These are phyloP conservation scores for Aspergillus fructus DNA, from an alignment of 2,329 filamentous ascomycete genomes.

Conservation along the genomic window DNA sequence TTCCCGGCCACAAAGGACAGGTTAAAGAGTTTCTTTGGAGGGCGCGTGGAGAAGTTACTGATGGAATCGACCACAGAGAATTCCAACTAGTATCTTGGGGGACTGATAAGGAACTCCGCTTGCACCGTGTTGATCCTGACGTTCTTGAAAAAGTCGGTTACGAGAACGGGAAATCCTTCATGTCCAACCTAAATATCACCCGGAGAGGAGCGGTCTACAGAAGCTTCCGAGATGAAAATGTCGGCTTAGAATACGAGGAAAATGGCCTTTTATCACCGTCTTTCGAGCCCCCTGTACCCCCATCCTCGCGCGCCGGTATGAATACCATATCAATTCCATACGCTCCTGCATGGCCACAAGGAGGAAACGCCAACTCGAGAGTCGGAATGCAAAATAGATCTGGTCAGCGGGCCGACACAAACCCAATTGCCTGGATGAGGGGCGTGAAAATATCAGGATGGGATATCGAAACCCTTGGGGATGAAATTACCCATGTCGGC, in stretches of 20 bases:
- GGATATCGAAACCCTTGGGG: conserved; percentile 56
- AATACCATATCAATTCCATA: conserved; percentile 54
- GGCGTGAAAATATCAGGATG: conserved; percentile 60
- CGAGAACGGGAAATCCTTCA: conserved; percentile 65
- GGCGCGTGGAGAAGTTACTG: conserved; percentile 66
- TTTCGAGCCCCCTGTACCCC: conserved; percentile 20
- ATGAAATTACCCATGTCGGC: conserved; percentile 62
- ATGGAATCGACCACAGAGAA: conserved; percentile 76
- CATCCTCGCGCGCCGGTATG: conserved; percentile 39
- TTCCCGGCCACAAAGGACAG: conserved; percentile 58
- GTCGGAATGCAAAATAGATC: conserved; percentile 50
- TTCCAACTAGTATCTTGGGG: conserved; percentile 95
- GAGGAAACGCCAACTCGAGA: conserved; percentile 49
- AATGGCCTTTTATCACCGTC: conserved; percentile 31
- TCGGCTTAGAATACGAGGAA: conserved; percentile 57
- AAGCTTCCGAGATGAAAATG: conserved; percentile 75
- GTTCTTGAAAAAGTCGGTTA: conserved; percentile 70
- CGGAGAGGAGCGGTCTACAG: conserved; percentile 83
- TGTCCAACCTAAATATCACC: conserved; percentile 68
- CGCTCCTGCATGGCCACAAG: conserved; percentile 48
- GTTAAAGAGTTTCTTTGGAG: conserved; percentile 94
- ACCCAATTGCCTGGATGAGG: conserved; percentile 65
- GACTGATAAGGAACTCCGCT: conserved; percentile 75
- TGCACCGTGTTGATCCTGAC: conserved; percentile 70
- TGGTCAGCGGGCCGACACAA: conserved; percentile 50